phyloP scores from a whole-genome alignment of 345 rosid genomes.

The Gynandropsis gynandra region DNA sequence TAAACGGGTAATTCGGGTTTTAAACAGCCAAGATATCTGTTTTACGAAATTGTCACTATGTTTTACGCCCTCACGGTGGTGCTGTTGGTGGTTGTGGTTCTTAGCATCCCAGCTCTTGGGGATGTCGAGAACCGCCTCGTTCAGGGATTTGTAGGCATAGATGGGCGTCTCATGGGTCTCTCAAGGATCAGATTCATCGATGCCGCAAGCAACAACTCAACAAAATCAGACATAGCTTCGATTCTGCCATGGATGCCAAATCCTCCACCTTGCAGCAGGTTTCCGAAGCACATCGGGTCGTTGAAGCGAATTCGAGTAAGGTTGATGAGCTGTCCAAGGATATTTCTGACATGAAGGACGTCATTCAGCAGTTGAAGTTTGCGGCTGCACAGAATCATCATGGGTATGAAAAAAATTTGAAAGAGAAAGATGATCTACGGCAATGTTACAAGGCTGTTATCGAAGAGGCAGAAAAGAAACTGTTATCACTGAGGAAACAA shows the following conservation, averaged over 20 bases:
- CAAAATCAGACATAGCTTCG: conserved; percentile 67
- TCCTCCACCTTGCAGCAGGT: conserved; percentile 52
- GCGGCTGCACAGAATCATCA: conserved; percentile 46
- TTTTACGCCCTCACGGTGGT: no score
- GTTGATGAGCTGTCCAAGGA: conserved; percentile 50
- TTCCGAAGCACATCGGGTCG: conserved; percentile 51
- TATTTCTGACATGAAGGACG: conserved; percentile 52
- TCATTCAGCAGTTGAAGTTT: conserved; percentile 40
- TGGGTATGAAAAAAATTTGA: conserved; percentile 32
- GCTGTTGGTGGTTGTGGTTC: no score
- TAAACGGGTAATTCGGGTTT: no score
- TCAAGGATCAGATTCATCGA: no score
- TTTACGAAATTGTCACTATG: no score
- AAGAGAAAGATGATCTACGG: conserved; percentile 40
- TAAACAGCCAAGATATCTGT: no score
- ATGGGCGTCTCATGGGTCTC: no score
- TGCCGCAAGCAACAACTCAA: conserved; percentile 65
- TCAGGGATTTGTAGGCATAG: no score
- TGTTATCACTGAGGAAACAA: conserved; percentile 33
- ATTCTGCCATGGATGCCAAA: no score
- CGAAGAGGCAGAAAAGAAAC: conserved; percentile 42
- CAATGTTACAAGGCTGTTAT: conserved; percentile 34
- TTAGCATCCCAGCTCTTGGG: no score
- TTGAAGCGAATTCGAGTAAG: conserved; percentile 31
- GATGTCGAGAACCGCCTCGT: no score